A percentile compares a stretch with the other conserved stretches of the same genome.
Conservation (phyloP, 2,329 filamentous ascomycete species). For the Cladosporium sp. region DNA sequence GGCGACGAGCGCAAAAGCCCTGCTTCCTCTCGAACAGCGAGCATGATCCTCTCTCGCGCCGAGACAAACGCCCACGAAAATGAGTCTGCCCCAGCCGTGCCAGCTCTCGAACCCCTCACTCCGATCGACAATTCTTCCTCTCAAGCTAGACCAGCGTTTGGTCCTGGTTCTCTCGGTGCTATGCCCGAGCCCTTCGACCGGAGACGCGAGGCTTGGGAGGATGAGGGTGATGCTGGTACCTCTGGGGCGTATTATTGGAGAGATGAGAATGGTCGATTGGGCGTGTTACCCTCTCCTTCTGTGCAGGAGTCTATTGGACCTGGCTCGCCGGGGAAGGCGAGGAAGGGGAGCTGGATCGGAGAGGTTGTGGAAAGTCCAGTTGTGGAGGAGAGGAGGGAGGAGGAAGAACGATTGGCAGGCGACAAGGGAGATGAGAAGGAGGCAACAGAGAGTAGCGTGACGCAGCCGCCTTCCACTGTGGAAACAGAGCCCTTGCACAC, state of each 20-base stretch:
- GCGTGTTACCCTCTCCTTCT: constrained; percentile 27
- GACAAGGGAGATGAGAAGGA: too few species aligned
- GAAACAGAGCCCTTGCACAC: too few species aligned
- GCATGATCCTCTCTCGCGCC: background rate
- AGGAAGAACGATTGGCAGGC: too few species aligned
- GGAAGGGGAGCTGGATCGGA: constrained; percentile 10
- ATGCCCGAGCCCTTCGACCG: constrained; percentile 13
- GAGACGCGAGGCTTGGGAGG: constrained; percentile 9
- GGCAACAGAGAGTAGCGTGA: too few species aligned
- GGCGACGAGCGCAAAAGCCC: background rate
- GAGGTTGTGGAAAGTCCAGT: constrained; percentile 19
- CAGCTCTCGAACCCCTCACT: background rate
- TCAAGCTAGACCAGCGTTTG: too few species aligned
- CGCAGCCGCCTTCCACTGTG: too few species aligned
- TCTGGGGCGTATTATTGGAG: background rate
- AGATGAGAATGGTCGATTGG: constrained; percentile 17
- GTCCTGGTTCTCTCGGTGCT: background rate
- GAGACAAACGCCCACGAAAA: background rate
- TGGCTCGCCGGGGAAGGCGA: background rate
- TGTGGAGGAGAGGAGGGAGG: constrained; percentile 8
- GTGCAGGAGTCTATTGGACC: background rate
- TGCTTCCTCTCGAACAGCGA: background rate
- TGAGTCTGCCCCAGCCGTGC: background rate
- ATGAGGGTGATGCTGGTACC: background rate
- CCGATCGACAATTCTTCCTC: background rate